These are phyloP conservation scores for Kernera saxatilis DNA, from an alignment of 345 rosid species.

Conservation along the genomic window DNA sequence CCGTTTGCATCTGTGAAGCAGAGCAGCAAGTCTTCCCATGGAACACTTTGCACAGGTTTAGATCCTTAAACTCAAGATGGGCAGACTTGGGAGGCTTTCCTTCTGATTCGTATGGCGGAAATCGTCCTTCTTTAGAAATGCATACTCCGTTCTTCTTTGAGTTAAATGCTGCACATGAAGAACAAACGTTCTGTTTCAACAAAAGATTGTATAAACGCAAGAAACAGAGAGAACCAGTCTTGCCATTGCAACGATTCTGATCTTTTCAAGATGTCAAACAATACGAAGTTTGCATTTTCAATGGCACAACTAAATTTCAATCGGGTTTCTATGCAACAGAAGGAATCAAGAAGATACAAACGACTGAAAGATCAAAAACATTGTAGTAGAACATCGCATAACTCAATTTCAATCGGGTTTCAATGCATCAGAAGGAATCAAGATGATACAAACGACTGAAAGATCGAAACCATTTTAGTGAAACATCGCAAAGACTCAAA, in stretches of 20 bases:
- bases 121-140: constrained; percentile 67
- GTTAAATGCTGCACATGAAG: constrained; percentile 20
- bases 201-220: background rate
- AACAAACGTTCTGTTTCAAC: background rate
- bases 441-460: background rate
- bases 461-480: background rate
- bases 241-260: background rate
- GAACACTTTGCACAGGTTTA: constrained; percentile 66
- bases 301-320: background rate
- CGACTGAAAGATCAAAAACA: background rate
- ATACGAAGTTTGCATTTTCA: background rate
- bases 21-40: constrained; percentile 65
- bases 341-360: background rate
- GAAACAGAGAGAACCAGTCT: background rate
- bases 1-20: constrained; percentile 63
- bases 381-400: too few species aligned
- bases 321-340: too few species aligned
- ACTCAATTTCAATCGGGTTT: background rate
- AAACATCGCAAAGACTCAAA: background rate
- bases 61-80: constrained; percentile 49
- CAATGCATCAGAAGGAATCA: background rate
- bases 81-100: constrained; percentile 55
- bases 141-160: constrained; percentile 38
- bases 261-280: background rate
- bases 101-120: constrained; percentile 49